Percentiles rank a stretch among this genome's conserved stretches.
These are phyloP conservation scores for Hydrangea macrophylla DNA, from an alignment of 148 eudicot genomes.

Conservation along the genomic window DNA sequence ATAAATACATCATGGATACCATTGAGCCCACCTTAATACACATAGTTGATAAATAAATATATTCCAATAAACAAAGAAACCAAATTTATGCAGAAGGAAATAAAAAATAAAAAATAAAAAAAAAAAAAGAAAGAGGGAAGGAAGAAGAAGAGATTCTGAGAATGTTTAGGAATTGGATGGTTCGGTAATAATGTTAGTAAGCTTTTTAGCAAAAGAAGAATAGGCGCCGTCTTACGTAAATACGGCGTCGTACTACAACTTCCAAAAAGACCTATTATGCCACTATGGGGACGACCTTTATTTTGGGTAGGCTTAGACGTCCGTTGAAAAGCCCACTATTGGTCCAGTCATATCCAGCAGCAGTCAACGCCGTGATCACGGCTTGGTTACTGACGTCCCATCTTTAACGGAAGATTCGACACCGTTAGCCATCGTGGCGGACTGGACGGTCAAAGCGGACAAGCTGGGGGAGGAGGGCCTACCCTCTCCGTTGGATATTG, in stretches of 20 bases:
- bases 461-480: constrained; percentile 37
- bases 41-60: not conserved
- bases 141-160: not conserved
- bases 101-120: not conserved
- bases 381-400: constrained; percentile 24
- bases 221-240: not conserved
- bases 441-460: constrained; percentile 42
- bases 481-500: not conserved
- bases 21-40: not conserved
- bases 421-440: constrained; percentile 24
- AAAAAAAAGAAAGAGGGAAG: not conserved
- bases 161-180: not conserved
- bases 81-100: not conserved
- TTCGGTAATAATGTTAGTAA: not conserved
- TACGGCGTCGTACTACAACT: not conserved
- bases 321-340: too few species aligned
- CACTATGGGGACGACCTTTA: not conserved
- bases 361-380: constrained; percentile 24
- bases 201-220: not conserved
- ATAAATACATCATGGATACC: not conserved
- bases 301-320: not conserved
- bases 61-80: not conserved
- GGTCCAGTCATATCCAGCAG: not conserved
- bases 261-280: too few species aligned
- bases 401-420: constrained; percentile 23